Base-by-base conservation (phyloP, 1,139 yeast species). In the Meyerozyma athensensis region DNA sequence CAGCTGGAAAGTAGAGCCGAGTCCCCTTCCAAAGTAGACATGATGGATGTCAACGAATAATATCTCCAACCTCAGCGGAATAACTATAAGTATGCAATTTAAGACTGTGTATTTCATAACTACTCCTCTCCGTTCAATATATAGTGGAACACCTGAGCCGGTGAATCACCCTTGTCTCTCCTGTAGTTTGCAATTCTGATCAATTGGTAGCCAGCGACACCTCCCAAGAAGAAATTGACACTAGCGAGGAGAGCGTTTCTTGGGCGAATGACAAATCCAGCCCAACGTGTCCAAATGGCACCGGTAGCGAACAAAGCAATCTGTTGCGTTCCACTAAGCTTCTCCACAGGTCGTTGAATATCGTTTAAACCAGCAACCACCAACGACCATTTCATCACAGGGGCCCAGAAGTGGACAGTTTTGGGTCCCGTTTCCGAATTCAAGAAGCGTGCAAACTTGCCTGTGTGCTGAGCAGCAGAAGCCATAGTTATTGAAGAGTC, bases 221-320 rank as follows among this genome's bases (percentile, higher is more conserved):
- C 69, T 20, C 96, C 96, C 44, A 92, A 70, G 72, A 92, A 92
- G 72, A 89, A 87, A 66, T 92, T 92, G 43, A 92, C 98, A 22
- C 94, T 80, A 4, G 97, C 98, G 50, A 92, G 73, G 43, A 92
- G 68, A 49, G 75, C 72, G 66, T 92, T 92, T 64, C 86, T 83
- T 38, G 98, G 98, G 52, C 70, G 80, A 58, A 92, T 92, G 45
- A 89, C 94, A 62, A 89, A 77, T 2, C 74, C 76, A 22, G 97
- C 90, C 98, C 98, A 92, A 60, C 98, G 80, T 34, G 98, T 92
- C 98, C 98, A 92, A 53, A 92, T 89, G 39, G 78, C 79, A 40
- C 97, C 98, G 1, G 98, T 92, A 35, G 92, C 92, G 52, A 86
- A 74, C 42, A 92, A 72, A 1, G 98, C 96, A 44, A 84, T 59